phyloP scores from a whole-genome alignment of 768 basidiomycete genomes.

The Phallus indusiatus region DNA sequence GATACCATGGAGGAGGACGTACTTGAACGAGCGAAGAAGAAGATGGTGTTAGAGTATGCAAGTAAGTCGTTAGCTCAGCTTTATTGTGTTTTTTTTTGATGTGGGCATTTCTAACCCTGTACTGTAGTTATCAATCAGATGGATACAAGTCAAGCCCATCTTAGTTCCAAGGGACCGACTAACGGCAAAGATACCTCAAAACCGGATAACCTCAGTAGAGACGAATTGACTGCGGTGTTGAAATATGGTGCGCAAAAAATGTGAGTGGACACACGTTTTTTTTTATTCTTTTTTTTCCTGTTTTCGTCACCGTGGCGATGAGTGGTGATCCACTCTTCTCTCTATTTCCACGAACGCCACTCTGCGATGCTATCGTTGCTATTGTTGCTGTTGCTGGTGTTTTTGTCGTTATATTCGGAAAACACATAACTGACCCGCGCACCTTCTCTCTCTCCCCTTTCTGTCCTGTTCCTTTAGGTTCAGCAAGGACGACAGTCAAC shows the following conservation, averaged over 20 bases:
- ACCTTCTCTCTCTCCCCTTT: not conserved
- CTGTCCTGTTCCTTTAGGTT: constrained; percentile 45
- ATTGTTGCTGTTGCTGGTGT: not conserved
- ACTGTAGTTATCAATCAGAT: constrained; percentile 94
- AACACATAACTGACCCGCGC: not conserved
- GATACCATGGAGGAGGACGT: constrained; percentile 99
- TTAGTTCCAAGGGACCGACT: constrained; percentile 65
- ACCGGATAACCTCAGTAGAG: constrained; percentile 83
- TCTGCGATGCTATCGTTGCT: not conserved
- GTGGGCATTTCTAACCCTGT: too few species aligned
- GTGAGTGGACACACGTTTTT: constrained; percentile 32
- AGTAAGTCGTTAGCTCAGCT: constrained; percentile 49
- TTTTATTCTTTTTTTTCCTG: constrained; percentile 10
- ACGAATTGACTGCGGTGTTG: constrained; percentile 92
- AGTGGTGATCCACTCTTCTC: constrained; percentile 8
- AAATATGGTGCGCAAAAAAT: constrained; percentile 99
- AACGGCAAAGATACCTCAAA: constrained; percentile 59
- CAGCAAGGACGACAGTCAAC: constrained; percentile 90
- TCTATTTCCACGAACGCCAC: not conserved
- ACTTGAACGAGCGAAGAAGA: constrained; percentile 94
- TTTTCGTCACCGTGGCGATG: not conserved
- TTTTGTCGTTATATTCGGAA: not conserved
- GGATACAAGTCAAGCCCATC: constrained; percentile 96
- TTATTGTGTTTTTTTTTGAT: not conserved
- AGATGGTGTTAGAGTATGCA: constrained; percentile 99